Evolutionary conservation across 2,329 filamentous ascomycete genomes (phyloP), one percentile per base, ranked within the genome.

Genomic region (Stachybotrys elegans): DNA sequence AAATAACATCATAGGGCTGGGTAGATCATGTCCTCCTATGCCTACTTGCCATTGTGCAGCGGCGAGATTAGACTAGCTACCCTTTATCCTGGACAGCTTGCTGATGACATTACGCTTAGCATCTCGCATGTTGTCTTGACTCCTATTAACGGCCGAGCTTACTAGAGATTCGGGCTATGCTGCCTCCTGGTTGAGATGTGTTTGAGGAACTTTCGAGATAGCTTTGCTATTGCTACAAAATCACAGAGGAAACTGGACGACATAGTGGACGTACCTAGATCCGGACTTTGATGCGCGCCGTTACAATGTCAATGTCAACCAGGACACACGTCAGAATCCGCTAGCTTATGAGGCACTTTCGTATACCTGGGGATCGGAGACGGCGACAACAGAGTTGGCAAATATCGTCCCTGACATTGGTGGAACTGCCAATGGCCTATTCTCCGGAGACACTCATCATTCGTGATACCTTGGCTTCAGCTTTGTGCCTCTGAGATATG

Each of bases 81-180:
- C 14, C 34, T 36, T 36, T 20, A 36, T 20, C 5, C 34, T 36
- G 34, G 34, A 19, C 34, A 19, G 34, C 34, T 36, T 20, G 34
- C n/a, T 20, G 34, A 36, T 20, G 34, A 36, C 34, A 36, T 36
- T 36, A 20, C 34, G 34, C 34, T 36, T 20, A 36, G 34, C n/a
- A 7, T 36, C 34, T 36, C 34, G 34, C 34, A 36, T 36, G 34
- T 13, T 20, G 34, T 36, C 5, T 19, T 36, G 34, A 36, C 34
- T 36, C 34, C 34, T 20, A 36, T 16, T 19, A 6, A 36, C 4
- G 34, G 34, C 34, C 34, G 6, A 36, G 34, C 34, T 36, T 36
- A 17, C n/a, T 20, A 17, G 34, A 36, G 34, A 36, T 36, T 36
- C 34, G 21, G 17, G 34, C 34, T 19, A 36, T 20, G 6, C 34